A percentile compares a stretch with the other conserved stretches of the same genome.
phyloP scores from a whole-genome alignment of 164 flowering plant species.

The Berberis vulgaris region DNA sequence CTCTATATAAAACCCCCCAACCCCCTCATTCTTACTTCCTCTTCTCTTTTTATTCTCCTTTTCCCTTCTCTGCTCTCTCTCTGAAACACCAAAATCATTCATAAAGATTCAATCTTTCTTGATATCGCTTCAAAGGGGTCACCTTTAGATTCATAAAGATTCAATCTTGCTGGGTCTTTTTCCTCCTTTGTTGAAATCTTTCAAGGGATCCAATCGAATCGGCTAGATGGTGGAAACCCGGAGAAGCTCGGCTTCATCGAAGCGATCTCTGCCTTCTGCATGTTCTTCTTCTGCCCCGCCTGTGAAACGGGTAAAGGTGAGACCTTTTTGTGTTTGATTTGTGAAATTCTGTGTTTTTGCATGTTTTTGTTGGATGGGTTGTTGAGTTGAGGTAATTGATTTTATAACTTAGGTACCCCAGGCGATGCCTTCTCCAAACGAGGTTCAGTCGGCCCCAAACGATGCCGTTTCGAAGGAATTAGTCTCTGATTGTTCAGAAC shows the following conservation, averaged over 20 bases:
- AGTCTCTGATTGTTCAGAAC: neutral
- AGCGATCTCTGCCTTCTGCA: slow-evolving; percentile 29
- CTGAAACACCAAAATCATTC: too few relatives aligned
- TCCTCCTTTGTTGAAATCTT: neutral
- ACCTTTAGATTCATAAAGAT: too few relatives aligned
- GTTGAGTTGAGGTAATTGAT: slow-evolving; percentile 7
- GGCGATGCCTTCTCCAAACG: slow-evolving; percentile 33
- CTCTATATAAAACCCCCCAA: too few relatives aligned
- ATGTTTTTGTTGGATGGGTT: neutral
- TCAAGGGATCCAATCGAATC: slow-evolving; percentile 6
- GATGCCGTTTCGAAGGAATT: neutral
- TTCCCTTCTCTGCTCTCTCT: too few relatives aligned
- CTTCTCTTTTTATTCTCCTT: too few relatives aligned
- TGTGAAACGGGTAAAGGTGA: slow-evolving; percentile 51
- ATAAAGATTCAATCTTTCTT: too few relatives aligned
- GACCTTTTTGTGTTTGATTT: slow-evolving; percentile 4
- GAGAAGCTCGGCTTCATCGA: slow-evolving; percentile 57
- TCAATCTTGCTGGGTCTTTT: too few relatives aligned
- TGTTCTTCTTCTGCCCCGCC: slow-evolving; percentile 22
- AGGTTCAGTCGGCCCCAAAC: slow-evolving; percentile 6
- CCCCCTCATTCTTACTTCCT: too few relatives aligned
- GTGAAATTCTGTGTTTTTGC: slow-evolving; percentile 1
- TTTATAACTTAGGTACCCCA: slow-evolving; percentile 5
- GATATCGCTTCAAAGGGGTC: too few relatives aligned
- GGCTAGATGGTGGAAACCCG: slow-evolving; percentile 73